A percentile compares a stretch with the other conserved stretches of the same genome.
phyloP scores from a whole-genome alignment of 495 filamentous ascomycete species.

The Arthonia radiata region DNA sequence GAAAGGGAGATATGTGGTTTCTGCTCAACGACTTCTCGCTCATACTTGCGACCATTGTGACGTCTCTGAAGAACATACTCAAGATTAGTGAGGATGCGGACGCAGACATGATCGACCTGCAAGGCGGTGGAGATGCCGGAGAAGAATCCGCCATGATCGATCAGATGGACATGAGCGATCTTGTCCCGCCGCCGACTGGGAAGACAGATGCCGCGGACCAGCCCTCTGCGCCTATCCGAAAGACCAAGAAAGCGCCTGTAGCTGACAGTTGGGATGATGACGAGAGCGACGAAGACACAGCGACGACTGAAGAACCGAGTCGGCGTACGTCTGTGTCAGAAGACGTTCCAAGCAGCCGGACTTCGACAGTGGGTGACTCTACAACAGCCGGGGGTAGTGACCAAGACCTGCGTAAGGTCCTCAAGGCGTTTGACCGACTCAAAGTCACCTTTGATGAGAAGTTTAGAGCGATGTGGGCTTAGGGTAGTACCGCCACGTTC shows the following conservation, averaged over 20 bases:
- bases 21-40: constrained; percentile 39
- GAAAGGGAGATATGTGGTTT: constrained; percentile 41
- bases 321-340: constrained; percentile 2
- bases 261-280: constrained; percentile 17
- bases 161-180: constrained; percentile 6
- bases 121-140: constrained; percentile 16
- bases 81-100: constrained; percentile 12
- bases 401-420: constrained; percentile 28
- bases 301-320: constrained; percentile 5
- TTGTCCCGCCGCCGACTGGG: constrained; percentile 1
- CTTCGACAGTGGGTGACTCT: neutral
- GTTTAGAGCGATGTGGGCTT: constrained; percentile 32
- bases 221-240: constrained; percentile 1
- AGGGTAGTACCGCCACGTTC: too few relatives aligned
- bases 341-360: constrained; percentile 1
- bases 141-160: constrained; percentile 9
- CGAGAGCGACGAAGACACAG: constrained; percentile 9
- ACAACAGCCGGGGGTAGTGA: constrained; percentile 9
- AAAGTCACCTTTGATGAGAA: constrained; percentile 36
- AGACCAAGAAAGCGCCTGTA: constrained; percentile 16
- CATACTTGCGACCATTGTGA: constrained; percentile 37
- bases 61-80: constrained; percentile 27
- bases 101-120: constrained; percentile 13
- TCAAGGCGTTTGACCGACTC: constrained; percentile 28
- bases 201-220: constrained; percentile 4